Percentiles rank a stretch among this genome's conserved stretches.
Conservation (phyloP, 2,329 filamentous ascomycete species). For the Thermothelomyces thermophilus region DNA sequence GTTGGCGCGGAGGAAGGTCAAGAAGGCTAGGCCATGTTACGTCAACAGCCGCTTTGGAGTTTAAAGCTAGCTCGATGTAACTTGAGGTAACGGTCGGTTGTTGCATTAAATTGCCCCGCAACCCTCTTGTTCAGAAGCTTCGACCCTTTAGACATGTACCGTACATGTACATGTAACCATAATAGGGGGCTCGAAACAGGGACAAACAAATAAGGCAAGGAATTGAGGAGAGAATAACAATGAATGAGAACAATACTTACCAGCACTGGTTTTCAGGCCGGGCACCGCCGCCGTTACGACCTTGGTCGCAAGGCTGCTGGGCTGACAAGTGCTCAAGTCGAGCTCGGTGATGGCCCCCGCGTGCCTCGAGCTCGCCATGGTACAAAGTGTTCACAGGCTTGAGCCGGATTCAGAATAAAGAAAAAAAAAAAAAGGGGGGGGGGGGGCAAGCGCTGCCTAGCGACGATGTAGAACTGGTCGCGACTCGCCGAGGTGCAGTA, state of each 20-base stretch:
- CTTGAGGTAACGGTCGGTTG: conserved; percentile 17
- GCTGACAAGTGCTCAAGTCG: conserved; percentile 42
- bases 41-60: conserved; percentile 1
- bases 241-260: conserved; percentile 36
- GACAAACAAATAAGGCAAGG: background rate
- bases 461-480: too few relatives aligned
- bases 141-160: too few relatives aligned
- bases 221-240: background rate
- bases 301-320: conserved; percentile 45
- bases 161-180: too few relatives aligned
- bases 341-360: conserved; percentile 41
- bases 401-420: background rate
- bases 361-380: conserved; percentile 32
- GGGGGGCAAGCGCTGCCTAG: too few relatives aligned
- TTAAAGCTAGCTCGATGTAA: conserved; percentile 9
- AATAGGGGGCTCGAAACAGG: too few relatives aligned
- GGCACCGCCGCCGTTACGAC: conserved; percentile 53
- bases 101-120: background rate
- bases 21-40: conserved; percentile 55
- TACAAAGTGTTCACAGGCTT: too few relatives aligned
- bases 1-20: conserved; percentile 75
- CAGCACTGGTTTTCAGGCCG: conserved; percentile 53
- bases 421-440: background rate
- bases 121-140: background rate
- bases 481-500: conserved; percentile 4